Evolutionary conservation across 1,284 basidiomycete species (phyloP).

Genomic region (Stereum hirsutum): DNA sequence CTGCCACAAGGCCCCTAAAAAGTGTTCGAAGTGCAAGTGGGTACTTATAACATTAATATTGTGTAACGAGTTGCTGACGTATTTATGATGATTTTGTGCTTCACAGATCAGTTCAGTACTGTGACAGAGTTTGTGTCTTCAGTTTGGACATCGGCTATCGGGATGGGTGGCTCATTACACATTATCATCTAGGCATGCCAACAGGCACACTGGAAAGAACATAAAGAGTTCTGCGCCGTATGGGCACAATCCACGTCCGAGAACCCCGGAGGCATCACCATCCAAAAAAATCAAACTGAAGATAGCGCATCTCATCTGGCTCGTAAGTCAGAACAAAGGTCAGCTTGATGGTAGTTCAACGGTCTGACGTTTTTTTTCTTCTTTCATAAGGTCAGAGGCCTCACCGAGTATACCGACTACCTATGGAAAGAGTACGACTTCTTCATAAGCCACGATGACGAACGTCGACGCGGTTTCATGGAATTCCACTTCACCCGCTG

Average conservation of each 20-base stretch:
- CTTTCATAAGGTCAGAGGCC: too few relatives aligned
- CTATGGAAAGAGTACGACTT: constrained; percentile 11
- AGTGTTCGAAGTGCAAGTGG: constrained; percentile 13
- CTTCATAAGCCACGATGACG: constrained; percentile 4
- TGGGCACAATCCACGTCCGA: constrained; percentile 12
- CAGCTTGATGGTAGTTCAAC: too few relatives aligned
- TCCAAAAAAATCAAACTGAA: constrained; percentile 13
- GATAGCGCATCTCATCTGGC: constrained; percentile 14
- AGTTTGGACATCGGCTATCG: not conserved
- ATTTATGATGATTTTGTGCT: not conserved
- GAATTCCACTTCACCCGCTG: constrained; percentile 13
- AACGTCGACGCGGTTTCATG: constrained; percentile 10
- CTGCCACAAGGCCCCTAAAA: constrained; percentile 10
- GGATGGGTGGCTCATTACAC: not conserved
- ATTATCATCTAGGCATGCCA: constrained; percentile 7
- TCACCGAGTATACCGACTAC: constrained; percentile 10
- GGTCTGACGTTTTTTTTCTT: too few relatives aligned
- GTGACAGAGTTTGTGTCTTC: constrained; percentile 6
- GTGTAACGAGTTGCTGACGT: not conserved
- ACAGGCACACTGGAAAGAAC: constrained; percentile 10
- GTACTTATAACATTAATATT: not conserved
- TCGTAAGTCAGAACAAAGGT: too few relatives aligned
- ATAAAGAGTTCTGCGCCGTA: constrained; percentile 13
- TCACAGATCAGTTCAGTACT: constrained; percentile 10
- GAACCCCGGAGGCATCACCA: constrained; percentile 7